Evolutionary conservation across 2,329 filamentous ascomycete species (phyloP).

Genomic region (Ophiostoma novo-ulmi): DNA sequence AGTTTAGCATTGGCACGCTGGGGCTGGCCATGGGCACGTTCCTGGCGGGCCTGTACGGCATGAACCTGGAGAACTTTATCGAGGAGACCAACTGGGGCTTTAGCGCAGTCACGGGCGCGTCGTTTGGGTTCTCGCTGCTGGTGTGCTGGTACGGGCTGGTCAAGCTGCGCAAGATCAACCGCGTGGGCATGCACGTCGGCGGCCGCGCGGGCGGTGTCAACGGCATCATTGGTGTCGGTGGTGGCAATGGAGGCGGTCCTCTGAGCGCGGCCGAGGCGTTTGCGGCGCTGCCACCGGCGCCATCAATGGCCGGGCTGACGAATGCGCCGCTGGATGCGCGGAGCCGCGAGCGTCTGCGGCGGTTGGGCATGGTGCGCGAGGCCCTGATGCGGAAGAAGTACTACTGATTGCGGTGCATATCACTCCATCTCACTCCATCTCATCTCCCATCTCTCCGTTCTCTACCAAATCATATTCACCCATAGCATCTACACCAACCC

Average conservation of each 20-base stretch:
- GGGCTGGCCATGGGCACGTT: slow-evolving; percentile 94
- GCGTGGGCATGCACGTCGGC: slow-evolving; percentile 34
- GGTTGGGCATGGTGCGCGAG: slow-evolving; percentile 38
- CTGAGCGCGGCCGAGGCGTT: slow-evolving; percentile 17
- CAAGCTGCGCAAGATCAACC: slow-evolving; percentile 63
- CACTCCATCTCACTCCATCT: background rate
- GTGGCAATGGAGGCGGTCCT: slow-evolving; percentile 5
- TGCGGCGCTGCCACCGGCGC: slow-evolving; percentile 15
- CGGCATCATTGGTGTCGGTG: background rate
- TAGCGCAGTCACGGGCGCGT: slow-evolving; percentile 64
- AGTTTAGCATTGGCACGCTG: slow-evolving; percentile 91
- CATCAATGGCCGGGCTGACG: slow-evolving; percentile 36
- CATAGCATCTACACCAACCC: background rate
- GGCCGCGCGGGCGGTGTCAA: background rate
- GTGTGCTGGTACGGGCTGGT: slow-evolving; percentile 79
- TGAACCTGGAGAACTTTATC: slow-evolving; percentile 98
- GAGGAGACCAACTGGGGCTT: slow-evolving; percentile 91
- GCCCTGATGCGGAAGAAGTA: slow-evolving; percentile 26
- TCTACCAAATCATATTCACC: background rate
- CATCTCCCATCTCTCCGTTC: background rate
- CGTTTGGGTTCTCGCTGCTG: slow-evolving; percentile 65
- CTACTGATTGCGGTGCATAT: slow-evolving; percentile 17
- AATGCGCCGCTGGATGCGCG: slow-evolving; percentile 46
- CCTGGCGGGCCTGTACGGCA: slow-evolving; percentile 96
- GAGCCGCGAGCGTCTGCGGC: slow-evolving; percentile 48